Base-by-base conservation (phyloP, 768 basidiomycete genomes). In the Agrocybe chaxingu region DNA sequence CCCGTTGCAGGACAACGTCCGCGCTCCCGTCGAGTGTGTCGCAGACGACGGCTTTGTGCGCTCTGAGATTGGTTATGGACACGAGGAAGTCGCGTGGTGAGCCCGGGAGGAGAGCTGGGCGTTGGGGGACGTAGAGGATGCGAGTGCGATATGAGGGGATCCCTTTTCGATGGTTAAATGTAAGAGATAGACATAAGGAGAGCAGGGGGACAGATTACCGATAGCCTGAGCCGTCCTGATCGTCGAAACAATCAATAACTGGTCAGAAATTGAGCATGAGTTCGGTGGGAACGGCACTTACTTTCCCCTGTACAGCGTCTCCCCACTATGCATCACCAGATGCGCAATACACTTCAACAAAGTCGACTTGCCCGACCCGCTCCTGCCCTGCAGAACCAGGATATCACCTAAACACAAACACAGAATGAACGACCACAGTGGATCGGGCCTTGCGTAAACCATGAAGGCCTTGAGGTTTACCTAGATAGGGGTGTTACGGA, bases 41-140 rank as follows among this genome's bases (percentile, higher is more conserved):
- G 16, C 53, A 45, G 44, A 62, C 55, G 24, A 55, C 54, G 8
- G 66, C 41, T 61, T 69, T 62, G 62, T 71, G 65, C 69, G 82
- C 52, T 72, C 73, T 45, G 60, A 89, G 86, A 6, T 72, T 67
- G 29, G 70, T 69, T 52, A 93, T 69, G 0, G 78, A 71, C 3
- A 66, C 61, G 49, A 94, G 68, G 57, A 95, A 90, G 51, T 86
- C 83, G 18, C 76, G 73, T 0, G 93, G 93, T 2, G 87, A 86
- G 3, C 87, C 87, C 1, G 91, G 81, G 16, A 96, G 79, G n/a
- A 95, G 73, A 1, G 92, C 88, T 0, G 93, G 87, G 36, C 93
- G 75, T 66, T 96, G 93, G 1, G 93, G 92, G 19, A 95, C 84
- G 64, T 96, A 96, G 51, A 85, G 78, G 2, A 96, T 83, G 48